These are phyloP conservation scores for Chaetomium fimeti DNA, from an alignment of 495 filamentous ascomycete species.

Conservation along the genomic window DNA sequence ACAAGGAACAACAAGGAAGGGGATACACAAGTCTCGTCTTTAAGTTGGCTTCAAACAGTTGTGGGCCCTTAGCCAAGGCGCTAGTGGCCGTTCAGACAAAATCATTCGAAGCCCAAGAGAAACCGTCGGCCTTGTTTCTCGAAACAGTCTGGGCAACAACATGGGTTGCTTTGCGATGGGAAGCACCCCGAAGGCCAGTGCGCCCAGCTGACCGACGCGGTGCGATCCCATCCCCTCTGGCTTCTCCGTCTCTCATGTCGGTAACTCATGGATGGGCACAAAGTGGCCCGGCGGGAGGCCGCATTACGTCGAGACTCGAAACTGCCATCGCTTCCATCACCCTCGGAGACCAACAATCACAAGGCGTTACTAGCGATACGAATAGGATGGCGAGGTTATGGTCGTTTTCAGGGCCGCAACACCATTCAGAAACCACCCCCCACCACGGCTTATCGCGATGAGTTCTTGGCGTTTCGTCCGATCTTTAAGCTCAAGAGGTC, in stretches of 20 bases:
- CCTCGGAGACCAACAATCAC: not conserved
- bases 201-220: not conserved
- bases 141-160: not conserved
- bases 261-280: not conserved
- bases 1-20: too few species aligned
- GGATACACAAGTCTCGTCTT: too few species aligned
- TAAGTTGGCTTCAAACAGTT: conserved; percentile 5
- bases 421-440: not conserved
- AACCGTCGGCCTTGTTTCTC: conserved; percentile 7
- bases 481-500: conserved; percentile 23
- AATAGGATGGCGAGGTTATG: not conserved
- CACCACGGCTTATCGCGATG: not conserved
- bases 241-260: too few species aligned
- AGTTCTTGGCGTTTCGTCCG: conserved; percentile 25
- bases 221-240: not conserved
- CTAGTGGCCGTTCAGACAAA: not conserved
- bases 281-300: not conserved
- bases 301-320: too few species aligned
- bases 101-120: not conserved
- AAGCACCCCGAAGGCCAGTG: not conserved
- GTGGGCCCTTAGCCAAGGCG: not conserved
- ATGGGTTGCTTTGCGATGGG: not conserved
- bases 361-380: too few species aligned
- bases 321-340: too few species aligned
- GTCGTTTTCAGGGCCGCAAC: not conserved